A percentile compares a stretch with the other conserved stretches of the same genome.
Evolutionary conservation across 345 rosid genomes (phyloP).

Genomic region (Chamaenerion angustifolium): DNA sequence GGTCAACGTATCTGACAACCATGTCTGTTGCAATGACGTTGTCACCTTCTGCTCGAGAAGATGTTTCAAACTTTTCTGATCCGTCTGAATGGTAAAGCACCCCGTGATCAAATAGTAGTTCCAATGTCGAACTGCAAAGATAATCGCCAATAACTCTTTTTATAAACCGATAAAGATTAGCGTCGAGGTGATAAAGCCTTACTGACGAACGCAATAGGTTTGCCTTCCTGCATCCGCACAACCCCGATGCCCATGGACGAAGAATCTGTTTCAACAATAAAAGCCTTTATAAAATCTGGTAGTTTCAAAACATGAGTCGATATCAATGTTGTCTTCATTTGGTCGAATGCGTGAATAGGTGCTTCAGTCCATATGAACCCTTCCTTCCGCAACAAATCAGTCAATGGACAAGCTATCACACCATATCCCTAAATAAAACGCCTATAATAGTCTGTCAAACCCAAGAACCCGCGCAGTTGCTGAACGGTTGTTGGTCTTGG

Average conservation of each 20-base stretch:
- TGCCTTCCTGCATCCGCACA: background rate
- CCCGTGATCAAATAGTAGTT: background rate
- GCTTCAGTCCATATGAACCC: background rate
- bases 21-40: background rate
- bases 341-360: background rate
- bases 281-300: background rate
- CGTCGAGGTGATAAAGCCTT: background rate
- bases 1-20: too few species aligned
- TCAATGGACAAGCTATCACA: background rate
- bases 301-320: background rate
- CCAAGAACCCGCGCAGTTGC: slow-evolving; percentile 1
- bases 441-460: slow-evolving; percentile 1
- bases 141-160: background rate
- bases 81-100: background rate
- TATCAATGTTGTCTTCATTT: background rate
- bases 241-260: background rate
- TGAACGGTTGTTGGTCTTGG: background rate
- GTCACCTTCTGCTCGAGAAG: background rate
- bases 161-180: background rate
- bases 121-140: background rate
- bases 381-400: background rate
- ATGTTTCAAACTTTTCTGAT: slow-evolving; percentile 2
- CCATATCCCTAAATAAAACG: slow-evolving; percentile 2
- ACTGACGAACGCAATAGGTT: background rate
- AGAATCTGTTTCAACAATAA: slow-evolving; percentile 3